Evolutionary conservation across 2,329 filamentous ascomycete species (phyloP), one percentile per base, ranked within the genome.

Genomic region (Penicillium polonicum): DNA sequence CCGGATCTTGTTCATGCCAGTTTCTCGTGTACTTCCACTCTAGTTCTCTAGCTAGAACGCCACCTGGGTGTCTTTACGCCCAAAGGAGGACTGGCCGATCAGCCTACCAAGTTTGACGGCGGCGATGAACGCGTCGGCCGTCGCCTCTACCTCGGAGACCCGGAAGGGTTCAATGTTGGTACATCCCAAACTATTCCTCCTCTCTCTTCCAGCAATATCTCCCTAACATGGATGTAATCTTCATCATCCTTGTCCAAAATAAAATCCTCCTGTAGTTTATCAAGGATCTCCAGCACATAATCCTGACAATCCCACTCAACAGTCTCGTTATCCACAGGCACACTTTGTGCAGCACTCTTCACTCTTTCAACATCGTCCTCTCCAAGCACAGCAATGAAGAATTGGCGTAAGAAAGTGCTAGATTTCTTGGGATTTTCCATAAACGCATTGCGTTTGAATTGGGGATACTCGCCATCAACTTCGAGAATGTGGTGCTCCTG

Each of bases 231-330:
- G 2, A 42, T 42, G n/a, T 57, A 57, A 15, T 57, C 54, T 23
- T 52, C 54, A 19, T 57, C 48, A 35, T 52, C 38, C 39, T 27
- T 29, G 5, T 57, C 41, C 17, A 51, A 44, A 23, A 52, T 3
- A 17, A 29, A 35, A 10, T 33, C 48, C 9, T 52, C 48, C 5
- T 36, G 19, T 17, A 52, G n/a, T 31, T 21, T 15, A 31, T 57
- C 54, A n/a, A 57, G 48, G 9, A 57, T 44, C 29, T 55, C 56
- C 9, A 60, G 51, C 27, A 58, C 56, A 45, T 57, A 57, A 31
- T 57, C 46, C 39, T 57, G 54, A 35, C 46, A 57, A 23, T 57
- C 54, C 54, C 54, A 57, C 21, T 57, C 38, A 31, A 44, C n/a
- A 2, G 48, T 52, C 54, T 52, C 48, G 0, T 52, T 52, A 4